phyloP scores from a whole-genome alignment of 1,284 basidiomycete species.

The Phlebopus sp. region DNA sequence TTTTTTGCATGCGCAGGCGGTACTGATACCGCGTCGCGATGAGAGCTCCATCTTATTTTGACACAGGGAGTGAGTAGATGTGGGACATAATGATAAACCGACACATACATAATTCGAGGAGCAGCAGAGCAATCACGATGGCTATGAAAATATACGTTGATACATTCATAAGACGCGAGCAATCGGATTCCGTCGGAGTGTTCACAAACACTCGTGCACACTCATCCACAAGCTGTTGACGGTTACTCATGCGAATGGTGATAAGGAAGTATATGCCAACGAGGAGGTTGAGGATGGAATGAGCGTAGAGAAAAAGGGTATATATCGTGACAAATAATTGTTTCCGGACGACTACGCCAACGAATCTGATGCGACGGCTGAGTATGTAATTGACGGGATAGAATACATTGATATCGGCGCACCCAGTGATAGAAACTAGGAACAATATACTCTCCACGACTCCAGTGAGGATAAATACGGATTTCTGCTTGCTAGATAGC shows the following conservation, averaged over 20 bases:
- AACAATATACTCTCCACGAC: conserved; percentile 52
- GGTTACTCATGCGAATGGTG: conserved; percentile 44
- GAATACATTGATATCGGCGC: conserved; percentile 16
- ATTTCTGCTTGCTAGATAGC: conserved; percentile 38
- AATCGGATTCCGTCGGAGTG: conserved; percentile 41
- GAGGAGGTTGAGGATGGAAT: conserved; percentile 55
- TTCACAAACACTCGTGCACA: conserved; percentile 48
- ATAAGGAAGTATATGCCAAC: conserved; percentile 53
- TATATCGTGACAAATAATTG: conserved; percentile 57
- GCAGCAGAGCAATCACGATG: conserved; percentile 43
- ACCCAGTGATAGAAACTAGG: conserved; percentile 55
- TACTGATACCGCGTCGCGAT: conserved; percentile 60
- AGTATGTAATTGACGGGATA: not conserved
- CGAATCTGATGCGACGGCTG: conserved; percentile 39
- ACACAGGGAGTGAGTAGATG: not conserved
- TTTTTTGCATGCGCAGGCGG: conserved; percentile 52
- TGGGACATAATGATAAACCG: not conserved
- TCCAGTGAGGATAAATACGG: conserved; percentile 46
- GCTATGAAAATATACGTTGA: conserved; percentile 46
- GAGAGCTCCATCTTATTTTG: conserved; percentile 48
- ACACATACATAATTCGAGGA: conserved; percentile 53
- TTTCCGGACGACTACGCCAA: conserved; percentile 59
- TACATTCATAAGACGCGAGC: conserved; percentile 40
- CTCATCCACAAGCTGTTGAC: conserved; percentile 39
- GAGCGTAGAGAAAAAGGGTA: conserved; percentile 53